Evolutionary conservation across 257 asterid genomes (phyloP).

Genomic region (Osmanthus fragrans): DNA sequence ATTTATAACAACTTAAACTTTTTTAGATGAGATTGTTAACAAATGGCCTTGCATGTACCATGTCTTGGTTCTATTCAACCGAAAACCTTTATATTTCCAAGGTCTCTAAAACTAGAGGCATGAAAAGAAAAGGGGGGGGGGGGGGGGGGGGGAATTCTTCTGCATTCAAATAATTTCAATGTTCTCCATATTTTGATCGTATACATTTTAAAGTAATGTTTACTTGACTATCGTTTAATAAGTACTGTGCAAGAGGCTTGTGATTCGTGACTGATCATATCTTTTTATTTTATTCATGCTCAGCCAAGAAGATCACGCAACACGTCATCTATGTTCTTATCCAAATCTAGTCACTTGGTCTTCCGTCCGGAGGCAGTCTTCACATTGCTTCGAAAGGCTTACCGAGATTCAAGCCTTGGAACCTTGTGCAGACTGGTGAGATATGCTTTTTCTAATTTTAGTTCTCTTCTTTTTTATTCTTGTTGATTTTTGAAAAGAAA

Average conservation of each 20-base stretch:
- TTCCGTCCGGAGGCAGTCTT: constrained; percentile 85
- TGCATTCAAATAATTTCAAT: neutral
- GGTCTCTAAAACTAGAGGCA: neutral
- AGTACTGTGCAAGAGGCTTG: neutral
- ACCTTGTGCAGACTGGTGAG: constrained; percentile 82
- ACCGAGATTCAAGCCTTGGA: constrained; percentile 73
- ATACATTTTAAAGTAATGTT: neutral
- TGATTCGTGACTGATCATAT: neutral
- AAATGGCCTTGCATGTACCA: neutral
- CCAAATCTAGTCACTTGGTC: constrained; percentile 65
- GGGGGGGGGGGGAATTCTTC: constrained; percentile 3
- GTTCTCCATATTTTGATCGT: neutral
- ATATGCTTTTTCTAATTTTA: constrained; percentile 16
- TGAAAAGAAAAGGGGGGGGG: constrained; percentile 1
- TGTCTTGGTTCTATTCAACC: neutral
- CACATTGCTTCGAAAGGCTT: constrained; percentile 80
- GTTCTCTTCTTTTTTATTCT: constrained; percentile 8
- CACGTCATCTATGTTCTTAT: constrained; percentile 43
- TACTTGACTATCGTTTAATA: constrained; percentile 15
- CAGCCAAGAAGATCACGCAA: constrained; percentile 92
- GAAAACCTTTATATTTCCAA: neutral
- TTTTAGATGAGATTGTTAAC: neutral
- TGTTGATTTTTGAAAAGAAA: constrained; percentile 12
- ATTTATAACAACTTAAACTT: neutral
- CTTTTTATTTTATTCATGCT: constrained; percentile 30